Conservation (phyloP, 176 grass and related monocot species). For the Olyra latifolia region DNA sequence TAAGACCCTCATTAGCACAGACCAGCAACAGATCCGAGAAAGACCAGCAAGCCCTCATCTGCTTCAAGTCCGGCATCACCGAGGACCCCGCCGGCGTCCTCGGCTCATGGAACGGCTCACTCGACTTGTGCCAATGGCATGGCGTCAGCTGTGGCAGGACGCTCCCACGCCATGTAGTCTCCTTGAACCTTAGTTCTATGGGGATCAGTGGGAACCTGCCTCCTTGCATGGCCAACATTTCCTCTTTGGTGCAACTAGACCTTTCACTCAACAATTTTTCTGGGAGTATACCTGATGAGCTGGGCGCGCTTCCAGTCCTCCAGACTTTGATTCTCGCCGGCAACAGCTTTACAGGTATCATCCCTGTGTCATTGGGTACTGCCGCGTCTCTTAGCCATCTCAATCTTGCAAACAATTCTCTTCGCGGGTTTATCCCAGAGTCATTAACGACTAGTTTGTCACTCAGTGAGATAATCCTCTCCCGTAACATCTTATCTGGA, state of each 20-base stretch:
- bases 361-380: constrained; percentile 18
- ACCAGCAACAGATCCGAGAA: not conserved
- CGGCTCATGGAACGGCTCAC: constrained; percentile 17
- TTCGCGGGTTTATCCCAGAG: constrained; percentile 24
- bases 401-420: constrained; percentile 11
- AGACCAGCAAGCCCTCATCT: constrained; percentile 45
- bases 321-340: not conserved
- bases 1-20: constrained; percentile 19
- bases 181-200: constrained; percentile 27
- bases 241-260: constrained; percentile 23
- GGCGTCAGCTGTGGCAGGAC: constrained; percentile 39
- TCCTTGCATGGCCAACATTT: constrained; percentile 21
- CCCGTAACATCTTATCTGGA: constrained; percentile 16
- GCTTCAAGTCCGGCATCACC: constrained; percentile 43
- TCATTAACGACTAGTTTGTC: not conserved
- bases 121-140: constrained; percentile 44
- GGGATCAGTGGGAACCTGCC: constrained; percentile 28
- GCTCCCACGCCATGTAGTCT: constrained; percentile 6
- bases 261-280: constrained; percentile 27
- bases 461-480: constrained; percentile 18
- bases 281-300: constrained; percentile 35
- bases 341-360: constrained; percentile 21
- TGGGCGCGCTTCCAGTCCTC: not conserved
- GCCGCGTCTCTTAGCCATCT: not conserved
- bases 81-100: not conserved